Conservation (phyloP, 495 filamentous ascomycete genomes). For the Penicillium flavigenum region DNA sequence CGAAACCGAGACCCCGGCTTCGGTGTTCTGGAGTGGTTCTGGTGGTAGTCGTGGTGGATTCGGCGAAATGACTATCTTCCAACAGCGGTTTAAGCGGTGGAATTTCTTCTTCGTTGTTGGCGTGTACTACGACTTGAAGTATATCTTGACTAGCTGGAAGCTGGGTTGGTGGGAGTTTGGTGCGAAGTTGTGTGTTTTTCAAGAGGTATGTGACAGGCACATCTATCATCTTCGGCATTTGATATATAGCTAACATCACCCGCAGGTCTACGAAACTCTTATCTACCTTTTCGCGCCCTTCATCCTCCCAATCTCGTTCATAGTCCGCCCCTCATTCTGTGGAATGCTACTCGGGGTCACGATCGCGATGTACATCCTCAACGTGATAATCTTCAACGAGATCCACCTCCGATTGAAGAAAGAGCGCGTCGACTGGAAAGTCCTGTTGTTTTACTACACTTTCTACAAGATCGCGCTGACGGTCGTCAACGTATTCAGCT, state of each 20-base stretch:
- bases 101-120: slow-evolving; percentile 53
- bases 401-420: slow-evolving; percentile 43
- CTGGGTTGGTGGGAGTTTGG: slow-evolving; percentile 51
- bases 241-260: background rate
- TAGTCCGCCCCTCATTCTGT: slow-evolving; percentile 40
- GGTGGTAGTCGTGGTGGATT: slow-evolving; percentile 46
- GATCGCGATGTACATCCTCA: slow-evolving; percentile 39
- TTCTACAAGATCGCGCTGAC: slow-evolving; percentile 43
- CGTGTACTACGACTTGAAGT: slow-evolving; percentile 47
- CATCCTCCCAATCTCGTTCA: slow-evolving; percentile 46
- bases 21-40: slow-evolving; percentile 37
- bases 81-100: slow-evolving; percentile 50
- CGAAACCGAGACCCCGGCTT: slow-evolving; percentile 46
- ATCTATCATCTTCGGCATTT: background rate
- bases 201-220: slow-evolving; percentile 44
- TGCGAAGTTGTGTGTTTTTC: slow-evolving; percentile 64
- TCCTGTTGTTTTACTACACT: slow-evolving; percentile 39
- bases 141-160: slow-evolving; percentile 49
- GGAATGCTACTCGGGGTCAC: slow-evolving; percentile 33
- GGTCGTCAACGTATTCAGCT: slow-evolving; percentile 42
- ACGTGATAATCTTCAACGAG: slow-evolving; percentile 46
- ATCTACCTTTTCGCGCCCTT: slow-evolving; percentile 48
- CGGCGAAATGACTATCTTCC: slow-evolving; percentile 52
- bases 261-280: slow-evolving; percentile 48
- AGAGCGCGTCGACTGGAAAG: slow-evolving; percentile 32